Percentiles rank a stretch among this genome's conserved stretches.
phyloP scores from a whole-genome alignment of 2,329 filamentous ascomycete species.

The Orbilia blumenaviensis region DNA sequence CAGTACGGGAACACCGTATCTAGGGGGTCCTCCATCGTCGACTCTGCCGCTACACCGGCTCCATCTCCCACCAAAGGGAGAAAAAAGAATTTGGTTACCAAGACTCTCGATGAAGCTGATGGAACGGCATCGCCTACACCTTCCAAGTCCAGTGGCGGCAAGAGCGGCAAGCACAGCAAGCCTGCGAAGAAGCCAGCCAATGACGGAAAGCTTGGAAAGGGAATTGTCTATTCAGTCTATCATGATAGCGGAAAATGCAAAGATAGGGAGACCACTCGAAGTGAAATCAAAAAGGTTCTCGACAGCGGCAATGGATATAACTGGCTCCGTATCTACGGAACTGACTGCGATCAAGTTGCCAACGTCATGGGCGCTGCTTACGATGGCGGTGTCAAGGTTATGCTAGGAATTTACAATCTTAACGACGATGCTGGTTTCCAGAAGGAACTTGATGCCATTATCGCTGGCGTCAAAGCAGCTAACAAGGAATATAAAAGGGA shows the following conservation, averaged over 20 bases:
- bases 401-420: slow-evolving; percentile 78
- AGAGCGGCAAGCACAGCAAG: neutral
- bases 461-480: slow-evolving; percentile 64
- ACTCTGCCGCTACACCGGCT: slow-evolving; percentile 1
- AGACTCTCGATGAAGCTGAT: neutral
- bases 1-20: slow-evolving; percentile 29
- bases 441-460: slow-evolving; percentile 2
- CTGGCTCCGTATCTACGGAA: slow-evolving; percentile 78
- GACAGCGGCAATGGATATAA: slow-evolving; percentile 66
- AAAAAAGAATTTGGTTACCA: neutral
- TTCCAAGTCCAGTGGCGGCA: neutral
- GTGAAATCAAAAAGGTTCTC: slow-evolving; percentile 69
- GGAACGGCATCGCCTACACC: slow-evolving; percentile 1
- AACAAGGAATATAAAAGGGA: slow-evolving; percentile 70
- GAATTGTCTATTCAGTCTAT: slow-evolving; percentile 70
- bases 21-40: neutral
- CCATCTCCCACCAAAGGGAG: neutral
- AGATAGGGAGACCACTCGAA: slow-evolving; percentile 69
- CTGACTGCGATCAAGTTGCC: slow-evolving; percentile 77
- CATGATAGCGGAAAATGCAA: slow-evolving; percentile 72
- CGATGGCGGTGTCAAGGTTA: slow-evolving; percentile 73
- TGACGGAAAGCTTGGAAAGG: slow-evolving; percentile 56
- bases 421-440: slow-evolving; percentile 63
- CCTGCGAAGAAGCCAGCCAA: neutral
- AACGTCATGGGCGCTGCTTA: slow-evolving; percentile 72